phyloP scores from a whole-genome alignment of 2,329 filamentous ascomycete genomes.

The Balansia obtecta region DNA sequence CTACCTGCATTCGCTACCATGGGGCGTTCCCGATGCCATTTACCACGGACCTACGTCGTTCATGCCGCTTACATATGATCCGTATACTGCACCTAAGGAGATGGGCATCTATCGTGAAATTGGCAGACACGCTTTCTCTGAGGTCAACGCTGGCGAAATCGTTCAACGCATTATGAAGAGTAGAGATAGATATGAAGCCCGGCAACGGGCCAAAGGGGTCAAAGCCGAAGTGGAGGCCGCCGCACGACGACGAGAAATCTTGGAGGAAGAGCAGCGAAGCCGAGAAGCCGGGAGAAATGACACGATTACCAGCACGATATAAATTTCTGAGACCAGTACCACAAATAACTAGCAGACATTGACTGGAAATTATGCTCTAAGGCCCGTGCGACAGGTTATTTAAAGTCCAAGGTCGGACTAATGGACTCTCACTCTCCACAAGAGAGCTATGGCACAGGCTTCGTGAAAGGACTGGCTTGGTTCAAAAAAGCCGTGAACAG shows the following conservation, averaged over 20 bases:
- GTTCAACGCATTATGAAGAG: constrained; percentile 83
- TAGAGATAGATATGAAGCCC: constrained; percentile 76
- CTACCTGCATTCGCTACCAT: constrained; percentile 66
- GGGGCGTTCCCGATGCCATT: constrained; percentile 62
- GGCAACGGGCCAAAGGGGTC: constrained; percentile 79
- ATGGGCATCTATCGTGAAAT: constrained; percentile 80
- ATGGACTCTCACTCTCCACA: not conserved
- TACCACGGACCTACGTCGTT: constrained; percentile 96
- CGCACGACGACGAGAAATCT: constrained; percentile 45
- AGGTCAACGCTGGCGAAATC: constrained; percentile 87
- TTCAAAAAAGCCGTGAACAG: too few species aligned
- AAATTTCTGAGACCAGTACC: not conserved
- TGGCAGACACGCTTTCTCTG: constrained; percentile 61
- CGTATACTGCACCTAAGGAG: constrained; percentile 66
- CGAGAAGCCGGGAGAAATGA: constrained; percentile 28
- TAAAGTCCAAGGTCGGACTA: not conserved
- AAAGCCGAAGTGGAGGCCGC: constrained; percentile 69
- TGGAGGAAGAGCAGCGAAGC: constrained; percentile 45
- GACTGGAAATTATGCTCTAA: not conserved
- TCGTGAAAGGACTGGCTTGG: too few species aligned
- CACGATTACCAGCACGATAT: not conserved
- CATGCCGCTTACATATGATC: constrained; percentile 68
- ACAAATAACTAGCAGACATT: not conserved
- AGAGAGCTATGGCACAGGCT: too few species aligned
- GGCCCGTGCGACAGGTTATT: not conserved